Percentiles rank a stretch among this genome's conserved stretches.
These are phyloP conservation scores for Yamadazyma oceani DNA, from an alignment of 1,139 yeast genomes.

Conservation along the genomic window DNA sequence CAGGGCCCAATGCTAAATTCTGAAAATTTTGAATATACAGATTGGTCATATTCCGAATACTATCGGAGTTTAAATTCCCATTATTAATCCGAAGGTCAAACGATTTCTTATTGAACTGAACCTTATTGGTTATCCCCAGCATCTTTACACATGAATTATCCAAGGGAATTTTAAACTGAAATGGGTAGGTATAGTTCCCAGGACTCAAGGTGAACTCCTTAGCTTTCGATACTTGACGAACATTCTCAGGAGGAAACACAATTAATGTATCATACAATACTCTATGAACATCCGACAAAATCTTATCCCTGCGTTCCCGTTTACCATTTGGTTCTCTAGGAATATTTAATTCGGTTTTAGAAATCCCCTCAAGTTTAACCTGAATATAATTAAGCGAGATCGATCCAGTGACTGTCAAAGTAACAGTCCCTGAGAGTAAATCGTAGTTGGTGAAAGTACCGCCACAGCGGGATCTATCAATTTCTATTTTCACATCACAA, in stretches of 20 bases:
- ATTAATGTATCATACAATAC: slow-evolving; percentile 54
- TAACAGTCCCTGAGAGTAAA: slow-evolving; percentile 47
- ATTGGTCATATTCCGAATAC: slow-evolving; percentile 24
- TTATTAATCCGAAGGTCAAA: slow-evolving; percentile 36
- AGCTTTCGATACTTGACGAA: slow-evolving; percentile 46
- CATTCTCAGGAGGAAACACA: slow-evolving; percentile 62
- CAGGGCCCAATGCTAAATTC: not conserved
- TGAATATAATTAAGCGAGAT: slow-evolving; percentile 51
- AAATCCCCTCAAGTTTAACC: slow-evolving; percentile 60
- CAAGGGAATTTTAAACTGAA: slow-evolving; percentile 54
- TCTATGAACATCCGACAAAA: slow-evolving; percentile 50
- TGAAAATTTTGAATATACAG: slow-evolving; percentile 12
- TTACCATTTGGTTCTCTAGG: slow-evolving; percentile 21
- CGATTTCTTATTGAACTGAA: slow-evolving; percentile 33
- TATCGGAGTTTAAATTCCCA: slow-evolving; percentile 30
- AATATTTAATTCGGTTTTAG: slow-evolving; percentile 38
- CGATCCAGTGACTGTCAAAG: slow-evolving; percentile 44
- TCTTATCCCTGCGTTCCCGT: slow-evolving; percentile 22
- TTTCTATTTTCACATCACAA: slow-evolving; percentile 36
- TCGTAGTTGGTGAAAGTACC: slow-evolving; percentile 57
- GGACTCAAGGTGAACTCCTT: slow-evolving; percentile 60
- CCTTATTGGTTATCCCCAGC: slow-evolving; percentile 43
- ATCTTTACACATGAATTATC: slow-evolving; percentile 48
- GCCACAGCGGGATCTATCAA: slow-evolving; percentile 35
- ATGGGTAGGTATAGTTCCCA: slow-evolving; percentile 60